Conservation (phyloP, 2,329 filamentous ascomycete species). For the Colletotrichum eremochloae region DNA sequence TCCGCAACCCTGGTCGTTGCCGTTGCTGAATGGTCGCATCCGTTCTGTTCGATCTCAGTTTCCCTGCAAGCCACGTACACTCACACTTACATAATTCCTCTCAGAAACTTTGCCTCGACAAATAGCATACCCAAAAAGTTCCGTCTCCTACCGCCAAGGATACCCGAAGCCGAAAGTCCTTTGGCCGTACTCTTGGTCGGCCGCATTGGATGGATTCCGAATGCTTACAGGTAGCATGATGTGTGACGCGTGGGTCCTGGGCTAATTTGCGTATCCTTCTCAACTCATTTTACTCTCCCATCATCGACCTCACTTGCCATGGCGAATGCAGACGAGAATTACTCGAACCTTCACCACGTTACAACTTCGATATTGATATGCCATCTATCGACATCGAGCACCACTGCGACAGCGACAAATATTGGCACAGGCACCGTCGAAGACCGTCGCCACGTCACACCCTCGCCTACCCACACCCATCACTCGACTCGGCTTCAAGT, state of each 20-base stretch:
- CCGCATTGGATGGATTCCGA: not conserved
- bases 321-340: not conserved
- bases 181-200: too few relatives aligned
- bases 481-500: conserved; percentile 9
- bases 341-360: not conserved
- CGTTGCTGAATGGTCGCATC: not conserved
- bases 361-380: not conserved
- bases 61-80: not conserved
- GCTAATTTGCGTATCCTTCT: not conserved
- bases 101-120: not conserved
- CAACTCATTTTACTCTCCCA: not conserved
- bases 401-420: not conserved
- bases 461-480: not conserved
- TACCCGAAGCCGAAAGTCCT: too few relatives aligned
- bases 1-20: conserved; percentile 2
- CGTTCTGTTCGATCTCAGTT: not conserved
- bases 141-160: not conserved
- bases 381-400: not conserved
- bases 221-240: not conserved
- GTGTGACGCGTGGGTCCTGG: not conserved
- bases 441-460: not conserved
- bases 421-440: not conserved
- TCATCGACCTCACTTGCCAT: not conserved
- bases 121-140: not conserved
- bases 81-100: not conserved